These are phyloP conservation scores for Glomus cerebriforme DNA, from an alignment of 192 early-diverging fungal species.

Conservation along the genomic window DNA sequence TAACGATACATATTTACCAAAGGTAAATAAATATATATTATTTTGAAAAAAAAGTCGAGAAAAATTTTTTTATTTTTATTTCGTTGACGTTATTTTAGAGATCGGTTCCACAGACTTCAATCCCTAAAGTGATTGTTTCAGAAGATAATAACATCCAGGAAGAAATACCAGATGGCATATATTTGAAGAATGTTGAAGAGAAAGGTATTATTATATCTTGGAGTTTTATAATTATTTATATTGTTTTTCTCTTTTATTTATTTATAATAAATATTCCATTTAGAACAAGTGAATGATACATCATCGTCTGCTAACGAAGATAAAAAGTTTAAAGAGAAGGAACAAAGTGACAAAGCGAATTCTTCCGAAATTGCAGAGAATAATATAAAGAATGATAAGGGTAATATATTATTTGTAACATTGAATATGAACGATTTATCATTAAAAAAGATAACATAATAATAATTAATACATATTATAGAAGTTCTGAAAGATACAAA, in stretches of 20 bases:
- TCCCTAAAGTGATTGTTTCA: neutral
- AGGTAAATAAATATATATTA: slow-evolving; percentile 19
- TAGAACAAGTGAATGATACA: neutral
- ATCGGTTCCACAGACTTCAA: neutral
- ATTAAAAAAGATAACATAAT: too few species aligned
- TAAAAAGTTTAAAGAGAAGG: neutral
- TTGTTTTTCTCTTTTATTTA: neutral
- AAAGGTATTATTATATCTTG: neutral
- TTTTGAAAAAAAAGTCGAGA: too few species aligned
- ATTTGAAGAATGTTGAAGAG: neutral
- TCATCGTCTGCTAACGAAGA: neutral
- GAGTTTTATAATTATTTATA: neutral
- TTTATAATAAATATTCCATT: neutral
- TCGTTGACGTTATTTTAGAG: neutral
- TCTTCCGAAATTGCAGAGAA: neutral
- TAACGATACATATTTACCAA: slow-evolving; percentile 71
- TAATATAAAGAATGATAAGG: neutral
- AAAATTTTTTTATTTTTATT: neutral
- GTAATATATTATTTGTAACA: neutral
- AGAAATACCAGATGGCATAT: too few species aligned
- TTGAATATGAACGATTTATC: neutral
- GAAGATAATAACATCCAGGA: neutral
- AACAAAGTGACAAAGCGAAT: neutral
- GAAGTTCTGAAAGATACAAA: neutral
- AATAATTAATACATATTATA: neutral